Evolutionary conservation across 2,329 filamentous ascomycete genomes (phyloP), one percentile per base, ranked within the genome.

Genomic region (Sporothrix phasma): DNA sequence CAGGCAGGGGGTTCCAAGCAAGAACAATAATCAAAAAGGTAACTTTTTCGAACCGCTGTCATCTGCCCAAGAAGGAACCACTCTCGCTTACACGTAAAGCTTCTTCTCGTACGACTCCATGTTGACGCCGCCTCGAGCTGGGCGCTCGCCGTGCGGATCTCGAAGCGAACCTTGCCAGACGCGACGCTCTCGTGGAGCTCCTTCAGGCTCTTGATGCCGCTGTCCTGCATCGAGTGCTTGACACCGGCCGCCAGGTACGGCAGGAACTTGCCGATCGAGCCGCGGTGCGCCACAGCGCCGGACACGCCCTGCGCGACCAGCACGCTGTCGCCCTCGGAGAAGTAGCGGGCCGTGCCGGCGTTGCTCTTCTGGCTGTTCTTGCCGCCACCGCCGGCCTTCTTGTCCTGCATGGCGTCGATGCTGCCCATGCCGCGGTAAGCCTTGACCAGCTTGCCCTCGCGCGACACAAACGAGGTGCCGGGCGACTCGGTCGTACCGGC

Each of bases 41-140:
- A 46, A 45, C 26, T 13, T 22, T 61, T 59, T 54, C 41, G 39
- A 47, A 45, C 29, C 17, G 24, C 56, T 37, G 19, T 47, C 8
- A 24, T 22, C 41, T 5, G 24, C 56, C 51, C 22, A 34, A 15
- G 26, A 1, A 41, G 3, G n/a, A 29, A 5, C n/a, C 51, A 58
- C 8, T 13, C 24, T n/a, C 45, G 37, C 39, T 47, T 61, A 97
- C 72, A 92, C 91, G 79, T 96, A 99, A 70, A 99, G 88, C 85
- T 97, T 99, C 89, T 99, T 99, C 83, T 97, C 94, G 76, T 96
- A 97, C 75, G 90, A 93, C 81, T 97, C 92, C 83, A 99, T 92
- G 80, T 97, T 95, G 67, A 99, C 92, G 74, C 93, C 94, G 69
- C 94, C 82, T 99, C 94, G 66, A 95, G 84, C 84, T 96, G 92